Evolutionary conservation across 257 asterid genomes (phyloP).

Genomic region (Rhazya stricta): DNA sequence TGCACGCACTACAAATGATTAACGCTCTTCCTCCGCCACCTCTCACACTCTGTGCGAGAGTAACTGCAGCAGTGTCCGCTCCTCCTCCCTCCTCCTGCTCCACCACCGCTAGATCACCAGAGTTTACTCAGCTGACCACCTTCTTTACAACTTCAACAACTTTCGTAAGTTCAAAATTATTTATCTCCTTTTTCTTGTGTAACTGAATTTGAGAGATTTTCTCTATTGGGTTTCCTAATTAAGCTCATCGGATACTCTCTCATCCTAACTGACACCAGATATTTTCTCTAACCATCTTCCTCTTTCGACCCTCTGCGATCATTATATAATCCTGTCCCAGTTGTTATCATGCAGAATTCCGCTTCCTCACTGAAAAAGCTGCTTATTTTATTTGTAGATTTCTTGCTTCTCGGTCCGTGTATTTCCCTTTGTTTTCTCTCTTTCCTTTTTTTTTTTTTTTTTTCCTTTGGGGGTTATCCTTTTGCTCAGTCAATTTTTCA

Average conservation of each 20-base stretch:
- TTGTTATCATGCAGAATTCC: neutral
- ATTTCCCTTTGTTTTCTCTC: neutral
- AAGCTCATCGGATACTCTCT: neutral
- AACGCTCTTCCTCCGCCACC: neutral
- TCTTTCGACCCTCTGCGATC: neutral
- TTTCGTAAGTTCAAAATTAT: neutral
- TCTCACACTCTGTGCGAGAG: neutral
- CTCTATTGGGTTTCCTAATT: neutral
- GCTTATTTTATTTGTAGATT: neutral
- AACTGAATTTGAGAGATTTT: slow-evolving; percentile 1
- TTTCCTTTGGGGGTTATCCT: neutral
- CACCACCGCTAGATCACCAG: neutral
- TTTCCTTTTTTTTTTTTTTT: neutral
- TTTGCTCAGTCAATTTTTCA: neutral
- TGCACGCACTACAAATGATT: slow-evolving; percentile 9
- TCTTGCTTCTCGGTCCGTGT: neutral
- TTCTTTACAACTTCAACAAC: neutral
- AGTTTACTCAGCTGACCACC: neutral
- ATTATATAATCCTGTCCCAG: neutral
- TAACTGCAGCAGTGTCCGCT: neutral
- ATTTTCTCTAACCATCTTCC: neutral
- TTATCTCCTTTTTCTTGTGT: neutral
- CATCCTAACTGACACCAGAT: neutral
- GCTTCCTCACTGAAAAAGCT: neutral
- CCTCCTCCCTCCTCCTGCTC: neutral